These are phyloP conservation scores for Talaromyces rugulosus DNA, from an alignment of 2,329 filamentous ascomycete genomes.

Conservation along the genomic window DNA sequence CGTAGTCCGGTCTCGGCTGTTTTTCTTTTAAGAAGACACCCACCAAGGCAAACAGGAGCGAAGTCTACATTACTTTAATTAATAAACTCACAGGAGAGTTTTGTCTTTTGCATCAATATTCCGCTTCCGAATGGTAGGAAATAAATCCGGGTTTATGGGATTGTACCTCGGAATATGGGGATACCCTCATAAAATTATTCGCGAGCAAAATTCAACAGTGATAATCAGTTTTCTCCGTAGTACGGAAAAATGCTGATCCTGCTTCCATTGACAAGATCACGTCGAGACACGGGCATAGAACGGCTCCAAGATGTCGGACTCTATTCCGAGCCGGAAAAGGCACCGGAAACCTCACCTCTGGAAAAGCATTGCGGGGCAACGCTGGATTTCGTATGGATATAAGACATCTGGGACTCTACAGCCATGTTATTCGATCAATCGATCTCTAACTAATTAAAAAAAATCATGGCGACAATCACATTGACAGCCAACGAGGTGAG, in stretches of 20 bases:
- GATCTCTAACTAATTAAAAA: not conserved
- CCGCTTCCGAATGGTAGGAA: not conserved
- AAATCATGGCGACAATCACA: not conserved
- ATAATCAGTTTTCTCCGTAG: not conserved
- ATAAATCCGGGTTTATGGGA: not conserved
- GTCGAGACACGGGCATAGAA: not conserved
- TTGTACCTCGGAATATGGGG: not conserved
- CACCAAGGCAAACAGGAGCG: no score
- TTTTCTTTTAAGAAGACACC: no score
- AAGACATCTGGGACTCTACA: not conserved
- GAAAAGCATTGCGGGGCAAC: not conserved
- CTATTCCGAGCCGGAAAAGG: not conserved
- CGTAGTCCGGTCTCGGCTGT: no score
- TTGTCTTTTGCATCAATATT: not conserved
- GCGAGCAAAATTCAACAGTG: not conserved
- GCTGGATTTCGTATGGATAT: not conserved
- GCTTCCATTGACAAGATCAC: not conserved
- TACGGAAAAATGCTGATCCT: not conserved
- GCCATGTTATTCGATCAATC: not conserved
- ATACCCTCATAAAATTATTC: not conserved
- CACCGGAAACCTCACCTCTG: not conserved
- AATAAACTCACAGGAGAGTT: no score
- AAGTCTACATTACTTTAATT: no score
- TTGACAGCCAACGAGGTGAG: not conserved
- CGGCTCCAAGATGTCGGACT: not conserved